Base-by-base conservation (phyloP, 2,329 filamentous ascomycete species). In the Fusarium cyanostomum region DNA sequence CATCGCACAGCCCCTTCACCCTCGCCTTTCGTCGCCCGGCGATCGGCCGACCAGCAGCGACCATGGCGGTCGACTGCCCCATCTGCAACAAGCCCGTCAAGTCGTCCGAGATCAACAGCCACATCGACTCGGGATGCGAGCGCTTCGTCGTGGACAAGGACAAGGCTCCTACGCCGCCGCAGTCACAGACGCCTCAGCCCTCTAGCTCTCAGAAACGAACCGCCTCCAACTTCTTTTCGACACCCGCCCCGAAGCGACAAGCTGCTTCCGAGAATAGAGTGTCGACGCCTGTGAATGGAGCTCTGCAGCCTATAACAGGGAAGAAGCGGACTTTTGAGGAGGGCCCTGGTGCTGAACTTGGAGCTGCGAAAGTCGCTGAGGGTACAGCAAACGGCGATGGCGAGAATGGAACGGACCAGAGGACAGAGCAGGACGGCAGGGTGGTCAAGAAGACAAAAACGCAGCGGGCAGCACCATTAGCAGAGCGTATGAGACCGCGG, bases 401-500 rank as follows among this genome's bases (percentile, higher is more conserved):
- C 2, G 57, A 59, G 8, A 57, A 51, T 1, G 56, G 56, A 35
- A 56, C 49, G 46, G 49, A 46, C 31, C 38, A 42, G 33, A 44
- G 37, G 35, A 37, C 60, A 7, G 64, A 72, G 33, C 64, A 77
- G 44, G 66, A 77, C 50, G 79, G 79, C 24, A 77, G 82, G 12
- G 71, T 80, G 8, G 66, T 80, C 5, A 93, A 94, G 75, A 89
- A 88, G 72, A 80, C 84, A 12, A 92, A 92, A 77, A 85, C 82
- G 31, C 85, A 88, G 55, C 87, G 88, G 70, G 87, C 89, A 1
- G 93, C 92, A 8, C 95, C 95, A 1, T 81, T 99, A 15, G 94
- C 95, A 3, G 95, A 99, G 77, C 90, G 94, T 27, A 97, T 98
- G 92, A 88, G 95, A 5, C 95, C 95, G 2, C 84, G 82, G 53